Percentiles rank a stretch among this genome's conserved stretches.
These are phyloP conservation scores for Arabidopsis hybrid DNA, from an alignment of 441 rosid genomes.

Conservation along the genomic window DNA sequence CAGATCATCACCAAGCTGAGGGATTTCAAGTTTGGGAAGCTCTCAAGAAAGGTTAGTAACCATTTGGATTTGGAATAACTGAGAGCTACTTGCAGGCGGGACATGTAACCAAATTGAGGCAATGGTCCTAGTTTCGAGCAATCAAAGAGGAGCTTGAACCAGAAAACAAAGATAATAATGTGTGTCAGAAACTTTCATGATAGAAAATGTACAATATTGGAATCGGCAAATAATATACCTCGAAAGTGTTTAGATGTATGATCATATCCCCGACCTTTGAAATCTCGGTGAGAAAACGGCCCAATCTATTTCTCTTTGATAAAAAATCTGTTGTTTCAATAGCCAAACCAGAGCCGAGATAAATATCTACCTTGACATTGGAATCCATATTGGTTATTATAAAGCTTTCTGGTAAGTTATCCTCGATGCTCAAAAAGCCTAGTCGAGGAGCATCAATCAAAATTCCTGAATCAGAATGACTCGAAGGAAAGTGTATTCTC, in stretches of 20 bases:
- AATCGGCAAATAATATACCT: constrained; percentile 12
- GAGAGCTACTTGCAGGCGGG: background rate
- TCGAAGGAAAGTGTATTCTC: background rate
- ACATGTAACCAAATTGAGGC: constrained; percentile 10
- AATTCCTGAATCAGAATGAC: background rate
- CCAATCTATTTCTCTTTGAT: background rate
- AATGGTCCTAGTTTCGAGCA: constrained; percentile 7
- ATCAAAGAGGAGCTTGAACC: background rate
- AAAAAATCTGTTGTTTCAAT: background rate
- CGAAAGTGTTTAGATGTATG: background rate
- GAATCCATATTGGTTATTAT: background rate
- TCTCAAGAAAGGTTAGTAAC: too few species aligned
- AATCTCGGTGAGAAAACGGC: background rate
- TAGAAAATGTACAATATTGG: background rate
- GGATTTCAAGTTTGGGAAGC: too few species aligned
- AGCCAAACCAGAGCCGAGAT: background rate
- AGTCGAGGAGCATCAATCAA: constrained; percentile 21
- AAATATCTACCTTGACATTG: background rate
- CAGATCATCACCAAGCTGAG: too few species aligned
- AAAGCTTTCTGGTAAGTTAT: background rate
- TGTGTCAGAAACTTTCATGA: background rate
- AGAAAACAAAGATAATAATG: background rate
- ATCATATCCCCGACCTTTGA: background rate
- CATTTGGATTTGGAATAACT: background rate
- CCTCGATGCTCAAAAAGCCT: background rate